These are phyloP conservation scores for Alternaria tenuissima DNA, from an alignment of 2,329 filamentous ascomycete genomes.

Conservation along the genomic window DNA sequence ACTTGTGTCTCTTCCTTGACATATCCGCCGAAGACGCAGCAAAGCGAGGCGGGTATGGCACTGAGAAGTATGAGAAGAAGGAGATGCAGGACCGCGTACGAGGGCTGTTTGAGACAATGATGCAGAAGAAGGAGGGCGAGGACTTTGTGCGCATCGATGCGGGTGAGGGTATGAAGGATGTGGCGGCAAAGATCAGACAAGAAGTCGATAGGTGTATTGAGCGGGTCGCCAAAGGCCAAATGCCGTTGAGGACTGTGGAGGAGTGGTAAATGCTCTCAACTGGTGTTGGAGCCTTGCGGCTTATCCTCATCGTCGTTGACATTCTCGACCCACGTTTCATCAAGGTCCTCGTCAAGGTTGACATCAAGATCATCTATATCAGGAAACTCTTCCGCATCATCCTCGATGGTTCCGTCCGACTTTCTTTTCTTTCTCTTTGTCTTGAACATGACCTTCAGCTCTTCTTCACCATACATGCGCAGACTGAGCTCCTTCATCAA, in stretches of 20 bases:
- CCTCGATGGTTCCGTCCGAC: constrained; percentile 30
- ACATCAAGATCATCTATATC: constrained; percentile 37
- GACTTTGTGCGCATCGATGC: constrained; percentile 66
- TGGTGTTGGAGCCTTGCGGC: neutral
- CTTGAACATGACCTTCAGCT: constrained; percentile 74
- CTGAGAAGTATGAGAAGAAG: constrained; percentile 85
- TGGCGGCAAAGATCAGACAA: constrained; percentile 51
- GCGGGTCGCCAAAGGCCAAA: constrained; percentile 31
- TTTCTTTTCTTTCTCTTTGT: constrained; percentile 52
- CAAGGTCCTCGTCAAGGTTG: constrained; percentile 45
- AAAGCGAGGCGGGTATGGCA: constrained; percentile 83
- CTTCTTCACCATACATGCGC: constrained; percentile 73
- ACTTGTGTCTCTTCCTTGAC: constrained; percentile 87
- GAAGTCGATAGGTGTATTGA: constrained; percentile 34
- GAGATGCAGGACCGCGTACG: constrained; percentile 84
- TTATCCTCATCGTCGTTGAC: constrained; percentile 41
- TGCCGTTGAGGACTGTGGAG: constrained; percentile 38
- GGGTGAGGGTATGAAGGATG: constrained; percentile 59
- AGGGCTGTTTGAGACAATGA: constrained; percentile 70
- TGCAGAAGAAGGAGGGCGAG: constrained; percentile 57
- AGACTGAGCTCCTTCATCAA: constrained; percentile 86
- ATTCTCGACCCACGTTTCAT: constrained; percentile 47
- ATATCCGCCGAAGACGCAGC: constrained; percentile 76
- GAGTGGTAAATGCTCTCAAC: constrained; percentile 34
- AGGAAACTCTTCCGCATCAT: constrained; percentile 20